Base-by-base conservation (phyloP, 1,139 yeast genomes). In the Suhomyces panamericanus region DNA sequence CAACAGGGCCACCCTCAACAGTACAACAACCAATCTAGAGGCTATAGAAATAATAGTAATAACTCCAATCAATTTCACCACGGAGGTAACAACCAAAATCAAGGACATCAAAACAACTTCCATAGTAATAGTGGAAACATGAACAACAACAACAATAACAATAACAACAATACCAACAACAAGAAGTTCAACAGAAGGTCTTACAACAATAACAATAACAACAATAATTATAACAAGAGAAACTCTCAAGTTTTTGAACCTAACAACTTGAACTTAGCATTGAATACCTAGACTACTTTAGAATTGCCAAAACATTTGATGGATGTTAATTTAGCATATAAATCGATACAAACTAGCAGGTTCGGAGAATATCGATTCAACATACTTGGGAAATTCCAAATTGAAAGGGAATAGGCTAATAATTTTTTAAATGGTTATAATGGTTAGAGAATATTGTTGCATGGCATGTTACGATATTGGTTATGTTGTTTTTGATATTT, bases 201-300 rank as follows among this genome's bases (percentile, higher is more conserved):
- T 15, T 39, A 45, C 29, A 35, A 39, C 29, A 41, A 41, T 38
- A 46, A 45, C 28, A 35, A 41, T 35, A 44, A 47, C 37, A 44
- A n/a, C n/a, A n/a, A 41, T 26, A 26, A 26, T 29, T 38, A 46
- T 42, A 47, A 44, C 41, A 53, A 53, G 50, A 51, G 57, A 47
- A 52, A 51, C 42, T 53, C 56, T 7, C 56, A 52, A 35, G 49
- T 46, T 28, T 52, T 52, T 33, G 56, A 53, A 15, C 55, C 57
- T 6, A 50, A 47, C 36, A 45, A 43, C 38, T 45, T 52, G 43
- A 52, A 51, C 38, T 43, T 50, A 35, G 50, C 52, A 10, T 44
- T 51, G 44, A 48, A 51, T 38, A 53, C 54, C 34, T 50, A 43
- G 44, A 17, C 29, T 15, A 31, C 26, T 13, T 31, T 26, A 26